phyloP scores from a whole-genome alignment of 129 eudicot genomes.

The sunflower (Helianthus annuus) region DNA sequence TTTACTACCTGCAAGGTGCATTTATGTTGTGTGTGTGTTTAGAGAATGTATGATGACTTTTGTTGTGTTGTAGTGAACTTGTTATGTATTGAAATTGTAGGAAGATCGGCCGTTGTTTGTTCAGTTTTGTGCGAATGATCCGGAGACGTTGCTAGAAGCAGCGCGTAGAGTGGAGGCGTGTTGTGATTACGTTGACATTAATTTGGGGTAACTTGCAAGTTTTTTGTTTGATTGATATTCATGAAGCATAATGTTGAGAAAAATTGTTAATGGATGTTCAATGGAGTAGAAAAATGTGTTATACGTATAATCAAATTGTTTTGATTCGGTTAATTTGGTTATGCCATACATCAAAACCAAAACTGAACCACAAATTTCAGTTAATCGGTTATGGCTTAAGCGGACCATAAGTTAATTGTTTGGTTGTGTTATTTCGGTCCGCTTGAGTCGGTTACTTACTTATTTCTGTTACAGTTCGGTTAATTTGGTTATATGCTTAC shows the following conservation, averaged over 20 bases:
- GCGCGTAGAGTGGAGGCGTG: slow-evolving; percentile 75
- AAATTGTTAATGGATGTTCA: background rate
- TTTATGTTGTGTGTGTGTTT: background rate
- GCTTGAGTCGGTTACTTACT: too few relatives aligned
- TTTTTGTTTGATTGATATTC: background rate
- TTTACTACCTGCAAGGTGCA: slow-evolving; percentile 88
- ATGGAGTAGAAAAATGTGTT: too few relatives aligned
- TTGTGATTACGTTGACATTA: slow-evolving; percentile 90
- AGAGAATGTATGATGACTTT: background rate
- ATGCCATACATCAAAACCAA: too few relatives aligned
- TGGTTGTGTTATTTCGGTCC: too few relatives aligned
- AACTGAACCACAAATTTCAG: too few relatives aligned
- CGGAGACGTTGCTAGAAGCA: slow-evolving; percentile 75
- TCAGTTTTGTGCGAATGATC: slow-evolving; percentile 93
- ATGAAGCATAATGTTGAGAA: background rate
- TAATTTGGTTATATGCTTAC: too few relatives aligned
- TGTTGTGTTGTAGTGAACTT: background rate
- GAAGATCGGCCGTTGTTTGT: slow-evolving; percentile 93
- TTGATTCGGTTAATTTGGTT: too few relatives aligned
- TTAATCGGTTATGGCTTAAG: too few relatives aligned
- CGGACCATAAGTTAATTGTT: too few relatives aligned
- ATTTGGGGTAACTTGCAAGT: slow-evolving; percentile 61
- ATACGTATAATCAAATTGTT: too few relatives aligned
- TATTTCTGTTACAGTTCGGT: too few relatives aligned
- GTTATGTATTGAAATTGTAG: slow-evolving; percentile 35